Evolutionary conservation across 192 early-diverging fungal species (phyloP).

Genomic region (Entrophospora sp.): DNA sequence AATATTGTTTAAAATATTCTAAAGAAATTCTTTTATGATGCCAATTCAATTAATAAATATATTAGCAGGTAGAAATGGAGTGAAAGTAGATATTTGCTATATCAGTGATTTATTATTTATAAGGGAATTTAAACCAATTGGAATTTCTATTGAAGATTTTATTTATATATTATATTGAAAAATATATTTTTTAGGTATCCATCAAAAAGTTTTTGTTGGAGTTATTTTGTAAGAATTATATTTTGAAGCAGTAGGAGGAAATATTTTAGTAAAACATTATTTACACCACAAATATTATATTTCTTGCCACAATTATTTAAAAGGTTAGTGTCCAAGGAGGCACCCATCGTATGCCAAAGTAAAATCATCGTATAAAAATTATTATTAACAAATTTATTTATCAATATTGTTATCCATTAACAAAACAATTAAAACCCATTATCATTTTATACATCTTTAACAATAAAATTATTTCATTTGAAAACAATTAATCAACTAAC

Average conservation of each 20-base stretch:
- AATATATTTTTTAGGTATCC: conserved; percentile 55
- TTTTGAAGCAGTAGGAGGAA: conserved; percentile 92
- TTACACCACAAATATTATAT: conserved; percentile 93
- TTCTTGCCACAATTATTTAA: conserved; percentile 91
- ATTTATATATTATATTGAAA: conserved; percentile 48
- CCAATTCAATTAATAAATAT: conserved; percentile 99
- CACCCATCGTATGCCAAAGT: conserved; percentile 90
- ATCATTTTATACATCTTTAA: not conserved
- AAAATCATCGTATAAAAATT: conserved; percentile 17
- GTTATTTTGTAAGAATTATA: conserved; percentile 97
- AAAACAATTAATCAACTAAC: not conserved
- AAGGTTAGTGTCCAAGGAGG: conserved; percentile 88
- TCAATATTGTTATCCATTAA: conserved; percentile 11
- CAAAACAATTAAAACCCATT: conserved; percentile 16
- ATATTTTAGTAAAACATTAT: conserved; percentile 86
- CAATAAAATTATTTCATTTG: conserved; percentile 16
- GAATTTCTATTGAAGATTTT: conserved; percentile 85
- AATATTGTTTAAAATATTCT: not conserved
- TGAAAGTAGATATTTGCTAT: conserved; percentile 88
- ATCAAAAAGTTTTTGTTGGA: conserved; percentile 85
- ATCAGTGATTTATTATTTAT: conserved; percentile 82
- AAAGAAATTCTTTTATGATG: conserved; percentile 56
- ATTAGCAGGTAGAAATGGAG: conserved; percentile 94
- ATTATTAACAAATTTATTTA: conserved; percentile 16
- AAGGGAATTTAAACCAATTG: too few species aligned